A percentile compares a stretch with the other conserved stretches of the same genome.
phyloP scores from a whole-genome alignment of 768 basidiomycete species.

The Tulasnella sp. region DNA sequence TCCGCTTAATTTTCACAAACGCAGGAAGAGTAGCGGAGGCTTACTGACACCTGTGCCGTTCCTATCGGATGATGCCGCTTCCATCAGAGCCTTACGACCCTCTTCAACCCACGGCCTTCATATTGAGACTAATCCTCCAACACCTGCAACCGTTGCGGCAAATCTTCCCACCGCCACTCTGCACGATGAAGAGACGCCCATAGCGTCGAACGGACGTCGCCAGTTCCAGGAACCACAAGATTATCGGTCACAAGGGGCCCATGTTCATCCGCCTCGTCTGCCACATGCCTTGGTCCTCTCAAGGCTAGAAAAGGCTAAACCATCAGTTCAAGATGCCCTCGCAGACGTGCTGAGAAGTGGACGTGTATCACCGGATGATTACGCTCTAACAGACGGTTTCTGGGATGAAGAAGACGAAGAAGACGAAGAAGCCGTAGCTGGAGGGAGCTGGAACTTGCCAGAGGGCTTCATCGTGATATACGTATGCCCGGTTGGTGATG shows the following conservation, averaged over 20 bases:
- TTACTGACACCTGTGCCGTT: not conserved
- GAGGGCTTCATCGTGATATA: slow-evolving; percentile 68
- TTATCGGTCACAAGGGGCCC: not conserved
- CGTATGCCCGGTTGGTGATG: slow-evolving; percentile 59
- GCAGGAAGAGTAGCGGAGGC: slow-evolving; percentile 7
- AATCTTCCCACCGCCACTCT: not conserved
- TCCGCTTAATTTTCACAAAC: not conserved
- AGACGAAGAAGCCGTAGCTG: slow-evolving; percentile 26
- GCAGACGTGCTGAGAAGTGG: slow-evolving; percentile 20
- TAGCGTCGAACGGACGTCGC: not conserved
- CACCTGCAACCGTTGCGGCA: slow-evolving; percentile 9
- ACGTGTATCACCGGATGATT: slow-evolving; percentile 12
- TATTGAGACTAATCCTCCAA: slow-evolving; percentile 26
- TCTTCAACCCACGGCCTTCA: slow-evolving; percentile 22
- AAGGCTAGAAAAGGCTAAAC: slow-evolving; percentile 17
- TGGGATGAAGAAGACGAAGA: slow-evolving; percentile 18
- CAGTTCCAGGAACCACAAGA: not conserved
- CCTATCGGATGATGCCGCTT: slow-evolving; percentile 17
- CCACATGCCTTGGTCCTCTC: slow-evolving; percentile 24
- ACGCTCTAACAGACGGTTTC: not conserved
- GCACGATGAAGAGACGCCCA: slow-evolving; percentile 17
- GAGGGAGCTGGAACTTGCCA: slow-evolving; percentile 56
- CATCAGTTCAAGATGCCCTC: slow-evolving; percentile 16
- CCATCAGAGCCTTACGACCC: slow-evolving; percentile 6
- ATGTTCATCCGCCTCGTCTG: slow-evolving; percentile 12